Base-by-base conservation (phyloP, 192 early-diverging fungal species). In the Backusella circina region DNA sequence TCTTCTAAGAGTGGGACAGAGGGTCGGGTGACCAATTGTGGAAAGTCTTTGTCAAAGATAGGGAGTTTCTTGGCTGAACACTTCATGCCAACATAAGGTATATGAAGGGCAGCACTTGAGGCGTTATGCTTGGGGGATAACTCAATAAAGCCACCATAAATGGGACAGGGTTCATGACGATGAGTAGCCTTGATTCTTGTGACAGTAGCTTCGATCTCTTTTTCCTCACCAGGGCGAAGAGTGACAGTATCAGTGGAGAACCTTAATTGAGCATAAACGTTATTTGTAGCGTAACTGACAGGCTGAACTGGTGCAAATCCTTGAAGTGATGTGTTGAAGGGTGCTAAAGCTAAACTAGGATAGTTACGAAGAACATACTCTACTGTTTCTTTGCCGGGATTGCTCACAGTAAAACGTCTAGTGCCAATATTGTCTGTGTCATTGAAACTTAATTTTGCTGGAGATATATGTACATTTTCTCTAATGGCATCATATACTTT, bases 401-500 rank as follows among this genome's bases (percentile, higher is more conserved):
- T 85, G 67, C 57, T 82, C 28, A 89, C 30, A 15, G 81, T 84
- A 54, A 88, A 39, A 21, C 70, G 72, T 31, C 77, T 57, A 1
- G 72, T 21, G 50, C 77, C 71, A 30, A 64, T 44, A 51, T 87
- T 71, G 33, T 65, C 75, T 26, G 84, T 78, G 51, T 90, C 88
- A 67, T 85, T 84, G 77, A 90, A 84, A 44, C 82, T 84, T 51
- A 90, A 70, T 50, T 80, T 77, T 31, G 78, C 82, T 23, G 88
- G 88, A 0, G 76, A 75, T 30, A 88, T 81, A 28, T 72, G 61
- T 33, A 80, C 57, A 26, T 54, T 28, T 36, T 82, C 69, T n/a
- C 50, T 73, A 68, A 87, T 78, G 41, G 85, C 72, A 36, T 80
- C 77, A 72, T 77, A 81, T 38, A 83, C 79, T 71, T 23, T 23